These are phyloP conservation scores for Phialemoniopsis sp. DNA, from an alignment of 2,329 filamentous ascomycete species.

Conservation along the genomic window DNA sequence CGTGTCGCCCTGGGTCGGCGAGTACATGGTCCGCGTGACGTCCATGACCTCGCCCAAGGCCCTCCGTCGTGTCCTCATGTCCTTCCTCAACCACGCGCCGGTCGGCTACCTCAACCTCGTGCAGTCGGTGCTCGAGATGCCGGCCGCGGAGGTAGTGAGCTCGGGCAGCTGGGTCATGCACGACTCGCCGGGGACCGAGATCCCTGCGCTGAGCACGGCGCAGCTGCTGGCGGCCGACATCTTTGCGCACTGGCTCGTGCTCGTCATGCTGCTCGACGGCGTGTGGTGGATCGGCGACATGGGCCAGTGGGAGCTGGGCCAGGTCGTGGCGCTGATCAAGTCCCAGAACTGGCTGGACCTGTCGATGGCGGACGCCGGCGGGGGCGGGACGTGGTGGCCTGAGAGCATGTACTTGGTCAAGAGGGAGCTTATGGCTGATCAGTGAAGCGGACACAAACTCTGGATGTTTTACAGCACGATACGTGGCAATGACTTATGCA, in stretches of 20 bases:
- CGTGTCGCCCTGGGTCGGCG: slow-evolving; percentile 27
- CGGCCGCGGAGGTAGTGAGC: slow-evolving; percentile 5
- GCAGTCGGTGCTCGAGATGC: slow-evolving; percentile 20
- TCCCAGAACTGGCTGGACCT: slow-evolving; percentile 2
- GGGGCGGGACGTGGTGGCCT: slow-evolving; percentile 25
- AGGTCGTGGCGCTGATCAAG: slow-evolving; percentile 14
- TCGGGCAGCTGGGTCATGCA: background rate
- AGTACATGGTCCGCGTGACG: slow-evolving; percentile 27
- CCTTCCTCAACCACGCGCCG: slow-evolving; percentile 33
- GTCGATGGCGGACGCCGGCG: slow-evolving; percentile 8
- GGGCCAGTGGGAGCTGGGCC: slow-evolving; percentile 25
- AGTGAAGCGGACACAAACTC: too few relatives aligned
- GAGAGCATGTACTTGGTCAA: slow-evolving; percentile 23
- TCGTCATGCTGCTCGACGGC: slow-evolving; percentile 28
- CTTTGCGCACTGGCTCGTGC: slow-evolving; percentile 32
- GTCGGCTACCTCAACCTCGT: slow-evolving; percentile 25
- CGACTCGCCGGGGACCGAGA: background rate
- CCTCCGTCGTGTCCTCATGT: slow-evolving; percentile 29
- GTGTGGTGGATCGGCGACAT: slow-evolving; percentile 34
- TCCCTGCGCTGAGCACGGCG: slow-evolving; percentile 2
- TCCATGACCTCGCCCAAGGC: slow-evolving; percentile 22
- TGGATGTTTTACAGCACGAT: too few relatives aligned
- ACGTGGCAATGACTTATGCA: too few relatives aligned
- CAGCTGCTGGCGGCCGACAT: slow-evolving; percentile 26
- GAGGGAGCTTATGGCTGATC: too few relatives aligned